Base-by-base conservation (phyloP, 2,329 filamentous ascomycete genomes). In the Shiraia sp. region DNA sequence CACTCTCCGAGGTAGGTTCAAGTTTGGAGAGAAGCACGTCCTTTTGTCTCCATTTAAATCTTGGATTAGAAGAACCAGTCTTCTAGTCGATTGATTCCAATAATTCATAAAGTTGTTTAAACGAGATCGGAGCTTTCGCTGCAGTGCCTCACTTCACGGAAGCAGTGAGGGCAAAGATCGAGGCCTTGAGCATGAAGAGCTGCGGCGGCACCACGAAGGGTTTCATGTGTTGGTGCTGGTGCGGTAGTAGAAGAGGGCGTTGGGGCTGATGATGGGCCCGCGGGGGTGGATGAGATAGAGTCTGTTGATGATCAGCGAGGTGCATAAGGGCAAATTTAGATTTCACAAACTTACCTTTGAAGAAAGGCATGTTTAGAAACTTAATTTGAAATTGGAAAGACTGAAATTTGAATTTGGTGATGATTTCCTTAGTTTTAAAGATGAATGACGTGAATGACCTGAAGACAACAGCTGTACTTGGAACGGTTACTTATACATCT, bases 101-200 rank as follows among this genome's bases (percentile, higher is more conserved):
- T n/a, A n/a, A n/a, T 19, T 22, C 31, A 12, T n/a, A 22, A 10
- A 13, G 10, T 24, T 31, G n/a, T 12, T 37, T 43, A 60, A 36
- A 51, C 57, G 13, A 60, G 57, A 10, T 55, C 55, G 39, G 58
- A 60, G 3, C 57, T 40, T 42, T 60, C 57, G 14, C 53, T 53
- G 49, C 57, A 60, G 30, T 60, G 57, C 32, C 47, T 50, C 49
- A 57, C 51, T 40, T 60, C 57, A 9, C 57, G 55, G 41, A 53
- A 60, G 53, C 57, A 60, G 36, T 60, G 57, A 31, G 57, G 57
- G 45, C 57, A 60, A 1, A 60, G 55, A 32, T 58, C 51, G 10
- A 60, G 43, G 7, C 57, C 57, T 32, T 60, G 57, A 2, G 42
- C 50, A 10, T 45, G 53, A 38, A 60, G 36, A 32, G 49, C 51